A percentile compares a stretch with the other conserved stretches of the same genome.
Evolutionary conservation across 139 green algal species (phyloP).

Genomic region (Ettlia oleoabundans): DNA sequence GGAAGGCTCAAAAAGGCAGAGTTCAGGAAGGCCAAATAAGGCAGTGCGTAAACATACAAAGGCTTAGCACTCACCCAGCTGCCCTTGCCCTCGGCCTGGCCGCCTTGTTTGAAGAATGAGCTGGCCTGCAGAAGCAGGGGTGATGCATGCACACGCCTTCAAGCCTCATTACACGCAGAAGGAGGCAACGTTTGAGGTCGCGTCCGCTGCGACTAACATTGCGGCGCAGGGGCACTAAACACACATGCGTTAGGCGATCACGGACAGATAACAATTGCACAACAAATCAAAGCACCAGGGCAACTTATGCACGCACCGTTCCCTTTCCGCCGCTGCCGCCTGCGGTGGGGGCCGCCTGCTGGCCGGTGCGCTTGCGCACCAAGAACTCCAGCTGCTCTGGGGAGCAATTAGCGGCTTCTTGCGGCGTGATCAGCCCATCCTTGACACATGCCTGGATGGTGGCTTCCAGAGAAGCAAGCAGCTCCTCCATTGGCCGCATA

Average conservation of each 20-base stretch:
- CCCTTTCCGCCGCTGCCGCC: neutral
- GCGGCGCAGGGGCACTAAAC: too few species aligned
- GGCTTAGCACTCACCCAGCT: neutral
- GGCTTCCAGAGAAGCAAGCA: neutral
- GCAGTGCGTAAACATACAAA: neutral
- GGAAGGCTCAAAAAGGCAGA: neutral
- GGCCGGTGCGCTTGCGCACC: neutral
- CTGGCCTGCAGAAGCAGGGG: neutral
- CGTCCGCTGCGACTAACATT: too few species aligned
- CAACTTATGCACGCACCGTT: neutral
- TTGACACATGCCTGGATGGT: neutral
- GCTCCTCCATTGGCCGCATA: neutral
- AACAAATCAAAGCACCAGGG: neutral
- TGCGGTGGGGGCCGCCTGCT: neutral
- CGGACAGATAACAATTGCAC: neutral
- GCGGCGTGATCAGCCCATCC: neutral
- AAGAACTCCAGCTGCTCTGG: neutral
- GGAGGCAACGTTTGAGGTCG: too few species aligned
- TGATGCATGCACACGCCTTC: neutral
- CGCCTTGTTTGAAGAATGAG: neutral
- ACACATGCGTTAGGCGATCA: too few species aligned
- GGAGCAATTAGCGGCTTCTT: neutral
- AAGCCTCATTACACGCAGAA: neutral
- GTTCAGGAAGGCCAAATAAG: neutral
- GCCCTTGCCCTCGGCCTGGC: neutral